Base-by-base conservation (phyloP, 306 rosid genomes). In the Delonix regia region DNA sequence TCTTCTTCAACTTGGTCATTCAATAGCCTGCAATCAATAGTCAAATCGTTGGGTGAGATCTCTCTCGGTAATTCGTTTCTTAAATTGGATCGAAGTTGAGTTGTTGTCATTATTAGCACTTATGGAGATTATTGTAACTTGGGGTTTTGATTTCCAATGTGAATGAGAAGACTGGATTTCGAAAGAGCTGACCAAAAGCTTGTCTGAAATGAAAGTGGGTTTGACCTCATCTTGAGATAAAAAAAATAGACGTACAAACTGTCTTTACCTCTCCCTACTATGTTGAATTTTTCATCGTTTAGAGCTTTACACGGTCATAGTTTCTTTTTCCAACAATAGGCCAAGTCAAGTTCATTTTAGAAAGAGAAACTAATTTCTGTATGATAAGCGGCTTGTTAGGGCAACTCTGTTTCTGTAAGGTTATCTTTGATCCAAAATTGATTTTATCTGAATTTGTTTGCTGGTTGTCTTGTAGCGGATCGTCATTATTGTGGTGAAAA, bases 41-140 rank as follows among this genome's bases (percentile, higher is more conserved):
- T 79, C 83, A 71, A 75, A 39, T 83, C 80, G 24, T 71, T 75
- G 71, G 80, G 95, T 89, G 81, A 87, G 93, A 80, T 83, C 74
- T 83, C 76, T 74, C 66, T 24, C 77, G 68, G 0, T 0, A 19
- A 24, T 72, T 79, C 53, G 44, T 19, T 66, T 53, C 39, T 74
- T 71, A 30, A 57, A 71, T 62, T 30, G 33, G 4, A 48, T 27
- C 53, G 73, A 56, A 60, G 56, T 55, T 81, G 76, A 71, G n/a
- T 77, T 15, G 69, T 78, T 86, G 36, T 48, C 70, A 51, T 80
- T 73, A 18, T 80, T 77, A 56, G 57, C n/a, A 70, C 78, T 60
- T 82, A 9, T 62, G 77, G 77, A 62, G 42, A 71, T 61, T 65
- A 25, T 78, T 39, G 68, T 57, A 34, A 22, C 55, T 39, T 44